Evolutionary conservation across 352 stramenopile species (phyloP), one percentile per base, ranked within the genome.

Genomic region (Globisporangium irregulare): DNA sequence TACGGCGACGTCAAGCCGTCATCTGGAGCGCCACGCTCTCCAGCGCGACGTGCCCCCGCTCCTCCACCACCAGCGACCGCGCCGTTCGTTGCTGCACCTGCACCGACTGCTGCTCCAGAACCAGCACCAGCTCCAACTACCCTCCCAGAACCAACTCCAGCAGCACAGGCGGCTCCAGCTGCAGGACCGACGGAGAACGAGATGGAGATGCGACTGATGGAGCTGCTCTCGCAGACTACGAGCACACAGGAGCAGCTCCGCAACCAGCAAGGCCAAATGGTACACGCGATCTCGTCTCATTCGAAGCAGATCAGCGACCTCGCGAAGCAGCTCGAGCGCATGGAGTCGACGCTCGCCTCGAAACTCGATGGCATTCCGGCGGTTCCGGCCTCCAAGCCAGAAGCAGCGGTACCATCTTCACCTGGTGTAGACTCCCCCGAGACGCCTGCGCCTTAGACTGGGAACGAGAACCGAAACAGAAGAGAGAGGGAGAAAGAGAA

Each of bases 241-340:
- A 86, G 66, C 46, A 95, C 87, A 4, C 87, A 95, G 61, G 80
- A 92, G 69, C 87, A 95, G 60, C 71, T 95, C 15, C 82, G 82
- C 22, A 88, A 86, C 68, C 87, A 95, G 68, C 87, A 95, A 29
- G 80, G 74, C 0, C 82, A 92, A 55, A 95, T 95, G 87, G 87
- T 92, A 24, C 83, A 84, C 46, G 83, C 87, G 15, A 90, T 95
- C 62, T 79, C 62, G 65, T 82, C 72, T 34, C 85, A 95, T 68
- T 90, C 84, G 18, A 87, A 93, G 67, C 85, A 95, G 76, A 93
- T 93, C 59, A 79, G 80, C 68, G 78, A 89, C 54, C 69, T 95
- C 34, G 81, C 87, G 50, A 91, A 93, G 73, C 86, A 95, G 58
- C 74, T 95, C 54, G 82, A 91, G 67, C 73, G 84, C 34, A 93